Percentiles rank a stretch among this genome's conserved stretches.
phyloP scores from a whole-genome alignment of 2,329 filamentous ascomycete genomes.

The Ceratocystis smalleyi region DNA sequence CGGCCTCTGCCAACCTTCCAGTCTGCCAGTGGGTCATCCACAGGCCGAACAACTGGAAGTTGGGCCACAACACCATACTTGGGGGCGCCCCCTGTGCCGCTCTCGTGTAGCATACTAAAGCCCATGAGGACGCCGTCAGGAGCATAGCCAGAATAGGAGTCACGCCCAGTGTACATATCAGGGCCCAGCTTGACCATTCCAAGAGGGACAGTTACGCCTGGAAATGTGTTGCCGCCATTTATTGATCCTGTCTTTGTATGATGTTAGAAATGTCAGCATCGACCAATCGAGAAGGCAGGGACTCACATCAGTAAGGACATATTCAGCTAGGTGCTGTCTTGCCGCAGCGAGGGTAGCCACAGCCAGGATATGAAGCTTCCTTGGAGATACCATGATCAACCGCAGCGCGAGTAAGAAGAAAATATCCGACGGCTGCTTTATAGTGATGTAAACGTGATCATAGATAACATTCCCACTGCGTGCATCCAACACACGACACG shows the following conservation, averaged over 20 bases:
- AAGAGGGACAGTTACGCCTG: constrained; percentile 32
- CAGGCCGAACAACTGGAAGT: constrained; percentile 36
- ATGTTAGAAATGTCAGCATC: constrained; percentile 2
- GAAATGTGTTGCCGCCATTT: constrained; percentile 35
- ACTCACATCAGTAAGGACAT: constrained; percentile 26
- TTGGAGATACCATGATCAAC: background rate
- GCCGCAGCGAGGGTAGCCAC: background rate
- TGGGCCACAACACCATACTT: constrained; percentile 54
- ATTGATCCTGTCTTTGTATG: constrained; percentile 30
- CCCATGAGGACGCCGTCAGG: constrained; percentile 38
- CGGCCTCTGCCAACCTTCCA: constrained; percentile 39
- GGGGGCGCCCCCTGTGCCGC: constrained; percentile 51
- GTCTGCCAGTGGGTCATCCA: constrained; percentile 39
- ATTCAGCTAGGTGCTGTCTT: constrained; percentile 22
- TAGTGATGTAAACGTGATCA: no score
- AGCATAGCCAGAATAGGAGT: constrained; percentile 39
- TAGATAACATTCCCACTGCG: no score
- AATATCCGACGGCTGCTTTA: background rate
- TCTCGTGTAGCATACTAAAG: constrained; percentile 50
- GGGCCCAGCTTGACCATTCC: constrained; percentile 37
- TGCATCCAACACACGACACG: no score
- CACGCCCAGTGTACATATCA: constrained; percentile 33
- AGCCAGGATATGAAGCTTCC: background rate
- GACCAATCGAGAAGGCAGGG: background rate
- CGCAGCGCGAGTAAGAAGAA: background rate